Evolutionary conservation across 345 rosid genomes (phyloP).

Genomic region (Citrus hindsii): DNA sequence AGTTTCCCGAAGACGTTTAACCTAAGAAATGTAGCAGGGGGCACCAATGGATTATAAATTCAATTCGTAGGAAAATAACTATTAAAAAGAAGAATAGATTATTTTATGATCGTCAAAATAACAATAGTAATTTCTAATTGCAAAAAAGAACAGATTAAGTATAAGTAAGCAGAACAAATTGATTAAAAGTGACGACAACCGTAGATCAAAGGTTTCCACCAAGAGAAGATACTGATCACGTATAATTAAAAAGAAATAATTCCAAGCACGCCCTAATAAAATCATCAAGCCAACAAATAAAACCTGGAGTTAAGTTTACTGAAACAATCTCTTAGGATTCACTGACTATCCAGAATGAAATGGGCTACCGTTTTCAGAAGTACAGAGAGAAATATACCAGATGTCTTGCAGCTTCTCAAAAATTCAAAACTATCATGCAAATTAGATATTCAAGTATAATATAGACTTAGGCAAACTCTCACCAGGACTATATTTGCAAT

Average conservation of each 20-base stretch:
- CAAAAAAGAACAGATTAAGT: background rate
- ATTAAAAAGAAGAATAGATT: background rate
- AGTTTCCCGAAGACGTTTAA: constrained; percentile 42
- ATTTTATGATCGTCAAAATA: background rate
- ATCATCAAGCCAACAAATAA: background rate
- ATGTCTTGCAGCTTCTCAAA: background rate
- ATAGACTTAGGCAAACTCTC: constrained; percentile 3
- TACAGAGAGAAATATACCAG: background rate
- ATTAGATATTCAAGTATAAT: background rate
- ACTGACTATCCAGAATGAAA: background rate
- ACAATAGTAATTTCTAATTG: background rate
- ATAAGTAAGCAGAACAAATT: background rate
- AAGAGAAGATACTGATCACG: background rate
- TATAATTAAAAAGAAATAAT: background rate
- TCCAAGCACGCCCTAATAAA: background rate
- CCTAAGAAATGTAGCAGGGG: constrained; percentile 28
- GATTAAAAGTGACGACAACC: background rate
- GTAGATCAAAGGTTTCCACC: background rate
- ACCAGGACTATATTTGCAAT: constrained; percentile 44
- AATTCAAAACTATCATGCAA: background rate
- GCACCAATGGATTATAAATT: background rate
- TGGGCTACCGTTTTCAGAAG: background rate
- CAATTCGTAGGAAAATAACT: background rate
- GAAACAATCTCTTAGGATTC: background rate
- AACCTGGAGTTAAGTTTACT: background rate